Evolutionary conservation across 2,329 filamentous ascomycete species (phyloP), one percentile per base, ranked within the genome.

Genomic region (Fusarium sp.): DNA sequence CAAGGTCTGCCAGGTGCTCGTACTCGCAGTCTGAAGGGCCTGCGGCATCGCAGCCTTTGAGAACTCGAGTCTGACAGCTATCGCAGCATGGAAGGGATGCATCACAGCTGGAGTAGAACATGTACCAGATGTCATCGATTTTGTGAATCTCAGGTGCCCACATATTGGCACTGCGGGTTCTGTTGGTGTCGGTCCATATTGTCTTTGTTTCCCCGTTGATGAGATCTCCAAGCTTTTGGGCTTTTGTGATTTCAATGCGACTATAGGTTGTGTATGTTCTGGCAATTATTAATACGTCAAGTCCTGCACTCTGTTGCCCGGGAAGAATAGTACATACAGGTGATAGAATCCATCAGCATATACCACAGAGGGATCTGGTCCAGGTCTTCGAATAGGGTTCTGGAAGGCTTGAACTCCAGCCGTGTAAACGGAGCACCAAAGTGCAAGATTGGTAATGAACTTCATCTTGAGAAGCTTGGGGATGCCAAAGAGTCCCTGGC

Each of bases 21-120:
- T 64, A 70, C 3, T 60, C 35, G 56, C 68, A 70, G 27, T 68
- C 65, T 4, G 46, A 68, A 4, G 68, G 68, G 1, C 46, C 56
- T 9, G 55, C 55, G 3, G 49, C 51, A 10, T 64, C 38, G 17
- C 68, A 68, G 0, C 68, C 68, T 22, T 33, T 33, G 3, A 70
- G 61, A 6, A 70, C 68, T 7, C 68, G 55, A 8, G 68, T 70
- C 12, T 60, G 40, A 6, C 68, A 70, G 56, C 68, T 70, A 2
- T 70, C 64, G 12, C 68, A 70, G 7, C 68, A 70, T 4, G 65
- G 22, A 2, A 61, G 33, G 2, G 49, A 44, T 6, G 68, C 31
- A 14, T 70, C 49, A 51, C 64, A 70, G 17, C 64, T 68, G 0
- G 70, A 70, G 49, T 70, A 72, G 16, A 70, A 72, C 62, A 73